A percentile compares a stretch with the other conserved stretches of the same genome.
These are phyloP conservation scores for Exsudoporus frostii DNA, from an alignment of 768 basidiomycete genomes.

Conservation along the genomic window DNA sequence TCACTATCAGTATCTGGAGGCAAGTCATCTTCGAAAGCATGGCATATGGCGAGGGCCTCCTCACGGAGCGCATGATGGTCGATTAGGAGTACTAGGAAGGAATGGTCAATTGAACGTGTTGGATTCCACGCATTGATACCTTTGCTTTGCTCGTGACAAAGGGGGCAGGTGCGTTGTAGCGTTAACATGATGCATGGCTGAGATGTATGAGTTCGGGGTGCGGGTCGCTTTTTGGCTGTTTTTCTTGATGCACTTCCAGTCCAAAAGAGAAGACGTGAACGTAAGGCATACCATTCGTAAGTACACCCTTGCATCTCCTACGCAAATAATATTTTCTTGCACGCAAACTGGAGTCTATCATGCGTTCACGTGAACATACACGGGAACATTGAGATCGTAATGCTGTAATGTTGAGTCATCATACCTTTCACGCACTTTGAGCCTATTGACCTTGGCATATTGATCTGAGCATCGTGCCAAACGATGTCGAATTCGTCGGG, in stretches of 20 bases:
- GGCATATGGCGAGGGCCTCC: slow-evolving; percentile 86
- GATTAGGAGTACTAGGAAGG: slow-evolving; percentile 40
- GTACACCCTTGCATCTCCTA: slow-evolving; percentile 50
- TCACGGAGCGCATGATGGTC: slow-evolving; percentile 82
- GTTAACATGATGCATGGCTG: slow-evolving; percentile 38
- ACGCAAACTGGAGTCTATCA: slow-evolving; percentile 12
- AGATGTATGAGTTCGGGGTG: slow-evolving; percentile 39
- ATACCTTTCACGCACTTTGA: slow-evolving; percentile 12
- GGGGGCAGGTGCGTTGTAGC: slow-evolving; percentile 65
- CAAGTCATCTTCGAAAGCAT: slow-evolving; percentile 94
- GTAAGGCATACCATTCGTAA: slow-evolving; percentile 42
- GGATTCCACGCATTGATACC: slow-evolving; percentile 23
- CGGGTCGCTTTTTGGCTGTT: slow-evolving; percentile 19
- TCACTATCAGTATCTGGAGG: slow-evolving; percentile 81
- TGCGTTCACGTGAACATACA: not conserved
- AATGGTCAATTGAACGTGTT: slow-evolving; percentile 12
- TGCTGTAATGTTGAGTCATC: slow-evolving; percentile 24
- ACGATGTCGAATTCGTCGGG: not conserved
- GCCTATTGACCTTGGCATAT: slow-evolving; percentile 22
- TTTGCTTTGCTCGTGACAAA: slow-evolving; percentile 26
- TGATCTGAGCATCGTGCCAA: slow-evolving; percentile 18
- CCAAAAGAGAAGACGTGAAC: slow-evolving; percentile 20
- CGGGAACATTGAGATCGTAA: not conserved
- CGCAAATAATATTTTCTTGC: slow-evolving; percentile 38
- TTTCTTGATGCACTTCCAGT: slow-evolving; percentile 16